Evolutionary conservation across 805 yeast genomes (phyloP), one percentile per base, ranked within the genome.

Genomic region (Barnettozyma vustinii): DNA sequence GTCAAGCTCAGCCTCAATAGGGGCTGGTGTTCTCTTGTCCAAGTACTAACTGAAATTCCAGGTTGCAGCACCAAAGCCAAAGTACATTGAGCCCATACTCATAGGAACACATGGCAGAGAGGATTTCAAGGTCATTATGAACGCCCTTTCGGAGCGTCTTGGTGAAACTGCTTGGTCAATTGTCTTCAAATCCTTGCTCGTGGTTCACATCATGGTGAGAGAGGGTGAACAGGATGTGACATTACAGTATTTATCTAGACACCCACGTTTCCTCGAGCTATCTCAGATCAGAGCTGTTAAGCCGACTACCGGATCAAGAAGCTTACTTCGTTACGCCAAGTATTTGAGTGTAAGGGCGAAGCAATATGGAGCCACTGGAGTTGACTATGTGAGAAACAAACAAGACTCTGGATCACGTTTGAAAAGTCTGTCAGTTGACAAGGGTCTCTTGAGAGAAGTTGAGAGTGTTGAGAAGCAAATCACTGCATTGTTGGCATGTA

Each of bases 51-150:
- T 16, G 40, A 5, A 37, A 36, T 23, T 13, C 74, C 73, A 61
- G 80, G 78, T 88, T 70, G 98, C 98, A 10, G 96, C 98, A n/a
- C 99, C 99, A 7, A 94, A 94, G 68, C 85, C 95, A 36, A 94
- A 94, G 66, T 94, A 94, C 64, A 81, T 94, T 46, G 98, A 92
- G 69, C 98, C 98, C 1, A 88, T 94, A 46, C 73, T 94, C 30
- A 75, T 71, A 41, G 73, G 75, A 8, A 68, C 77, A 0, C 55
- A 68, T 12, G 57, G 60, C 44, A 62, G 58, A 18, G 59, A 54
- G 5, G 76, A 87, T 55, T 82, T 92, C 59, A 72, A 73, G 50
- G 79, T 82, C 19, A 83, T 91, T 35, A 81, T 91, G 81, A 72
- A 75, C 44, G 73, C 87, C 1, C 69, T 92, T 48, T 73, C 73